Conservation (phyloP, 495 filamentous ascomycete genomes). For the Pseudevernia furfuracea region DNA sequence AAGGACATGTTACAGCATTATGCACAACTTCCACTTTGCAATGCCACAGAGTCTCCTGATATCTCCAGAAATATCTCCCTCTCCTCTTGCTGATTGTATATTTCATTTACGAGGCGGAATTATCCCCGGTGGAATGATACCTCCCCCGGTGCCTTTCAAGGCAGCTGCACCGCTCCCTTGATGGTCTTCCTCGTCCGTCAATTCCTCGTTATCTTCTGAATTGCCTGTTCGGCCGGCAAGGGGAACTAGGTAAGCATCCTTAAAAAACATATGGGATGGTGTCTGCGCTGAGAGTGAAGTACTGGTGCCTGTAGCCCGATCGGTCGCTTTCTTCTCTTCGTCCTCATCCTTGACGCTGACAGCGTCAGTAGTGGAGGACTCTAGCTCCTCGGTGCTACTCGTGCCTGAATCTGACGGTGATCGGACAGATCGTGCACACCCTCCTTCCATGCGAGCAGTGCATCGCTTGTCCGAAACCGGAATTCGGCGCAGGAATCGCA, state of each 20-base stretch:
- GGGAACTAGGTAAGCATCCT: not conserved
- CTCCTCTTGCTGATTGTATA: not conserved
- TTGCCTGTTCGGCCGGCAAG: not conserved
- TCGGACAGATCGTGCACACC: not conserved
- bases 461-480: not conserved
- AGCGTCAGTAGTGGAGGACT: too few relatives aligned
- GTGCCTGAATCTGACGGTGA: not conserved
- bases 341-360: not conserved
- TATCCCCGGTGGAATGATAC: not conserved
- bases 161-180: not conserved
- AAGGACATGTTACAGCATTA: not conserved
- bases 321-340: not conserved
- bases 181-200: not conserved
- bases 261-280: not conserved
- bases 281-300: not conserved
- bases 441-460: not conserved
- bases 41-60: too few relatives aligned
- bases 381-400: not conserved
- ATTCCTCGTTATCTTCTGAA: not conserved
- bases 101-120: not conserved
- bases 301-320: not conserved
- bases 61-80: too few relatives aligned
- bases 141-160: not conserved
- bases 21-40: not conserved
- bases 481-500: not conserved